Base-by-base conservation (phyloP, 176 grass and related monocot species). In the Musa acuminata region DNA sequence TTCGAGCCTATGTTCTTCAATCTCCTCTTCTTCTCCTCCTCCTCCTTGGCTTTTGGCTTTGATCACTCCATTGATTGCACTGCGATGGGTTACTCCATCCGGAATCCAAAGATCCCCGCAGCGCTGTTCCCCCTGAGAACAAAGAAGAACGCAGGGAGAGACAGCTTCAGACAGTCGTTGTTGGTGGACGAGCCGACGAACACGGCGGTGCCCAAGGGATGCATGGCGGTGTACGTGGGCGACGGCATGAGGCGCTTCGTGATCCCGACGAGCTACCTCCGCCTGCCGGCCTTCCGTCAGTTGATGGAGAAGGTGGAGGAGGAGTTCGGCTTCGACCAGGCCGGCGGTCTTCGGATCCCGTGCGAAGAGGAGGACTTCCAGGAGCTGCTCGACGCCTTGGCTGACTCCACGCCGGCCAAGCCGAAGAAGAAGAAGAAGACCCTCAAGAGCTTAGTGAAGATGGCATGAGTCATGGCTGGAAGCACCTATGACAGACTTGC, bases 281-380 rank as follows among this genome's bases (percentile, higher is more conserved):
- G 58, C 13, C 76, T 82, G 52, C 86, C 84, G 21, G 73, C 77
- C 55, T 89, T 92, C 79, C 83, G 52, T 69, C 79, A 79, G 3
- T 69, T 89, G 9, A 89, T 92, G 90, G 87, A 89, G 81, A 77
- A 62, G 64, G 82, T 75, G 52, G 84, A 81, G 71, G 84, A 92
- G 77, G 90, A 92, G 79, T 92, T 92, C 65, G 90, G 90, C 51
- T 92, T 89, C 82, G 76, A 67, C 55, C 86, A 87, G 77, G 66
- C 84, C 1, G 87, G 59, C 50, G 87, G 86, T 13, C 84, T 92
- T 1, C 67, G 80, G 52, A 75, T 92, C 29, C 90, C 90, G 1
- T 87, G 84, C 69, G 76, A 72, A 72, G 84, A 87, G 84, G 84
- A 78, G 17, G 72, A 89, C 73, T 85, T 92, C 64, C 24, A 82